Evolutionary conservation across 1,284 basidiomycete genomes (phyloP), one percentile per base, ranked within the genome.

Genomic region (Rhodofomes roseus): DNA sequence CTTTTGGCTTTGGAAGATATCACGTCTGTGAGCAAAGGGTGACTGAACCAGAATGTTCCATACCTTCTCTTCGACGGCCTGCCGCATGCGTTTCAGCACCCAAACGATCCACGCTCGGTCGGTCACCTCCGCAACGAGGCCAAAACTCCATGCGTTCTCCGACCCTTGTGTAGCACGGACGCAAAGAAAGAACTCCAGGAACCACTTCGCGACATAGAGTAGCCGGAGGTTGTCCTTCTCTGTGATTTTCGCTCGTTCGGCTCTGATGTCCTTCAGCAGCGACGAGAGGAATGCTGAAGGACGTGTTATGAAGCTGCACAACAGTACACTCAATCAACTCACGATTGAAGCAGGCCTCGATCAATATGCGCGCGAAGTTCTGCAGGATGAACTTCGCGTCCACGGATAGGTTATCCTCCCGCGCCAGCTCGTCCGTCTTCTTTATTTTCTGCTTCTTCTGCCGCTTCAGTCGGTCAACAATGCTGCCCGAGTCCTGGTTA

Each of bases 181-280:
- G 36, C 79, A 69, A 9, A 95, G 79, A 73, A 97, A 95, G 77
- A 92, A 96, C 60, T 95, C 90, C 46, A 97, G 81, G 70, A 96
- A 89, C 88, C 95, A 97, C 62, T 91, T 89, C 1, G 89, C 84
- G 27, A 96, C 80, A 71, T 85, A 93, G 23, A 96, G 81, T 7
- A 95, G 79, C 1, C 95, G 86, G 48, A 95, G 80, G 68, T 93
- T 90, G 72, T 97, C 95, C 64, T 94, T 92, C 68, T 95, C 93
- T 0, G 89, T 89, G 59, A 97, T 88, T 73, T 96, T 96, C 34
- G 87, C 82, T 25, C 94, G 81, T 72, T 98, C 95, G 64, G 92
- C 92, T 61, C 89, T 86, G 71, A 98, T 96, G 69, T 98, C 95
- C 72, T 91, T 95, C 58, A 97, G 75, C n/a, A 97, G 77, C 0